Evolutionary conservation across 176 grass and related monocot genomes (phyloP), one percentile per base, ranked within the genome.

Genomic region (Triticum timopheevii): DNA sequence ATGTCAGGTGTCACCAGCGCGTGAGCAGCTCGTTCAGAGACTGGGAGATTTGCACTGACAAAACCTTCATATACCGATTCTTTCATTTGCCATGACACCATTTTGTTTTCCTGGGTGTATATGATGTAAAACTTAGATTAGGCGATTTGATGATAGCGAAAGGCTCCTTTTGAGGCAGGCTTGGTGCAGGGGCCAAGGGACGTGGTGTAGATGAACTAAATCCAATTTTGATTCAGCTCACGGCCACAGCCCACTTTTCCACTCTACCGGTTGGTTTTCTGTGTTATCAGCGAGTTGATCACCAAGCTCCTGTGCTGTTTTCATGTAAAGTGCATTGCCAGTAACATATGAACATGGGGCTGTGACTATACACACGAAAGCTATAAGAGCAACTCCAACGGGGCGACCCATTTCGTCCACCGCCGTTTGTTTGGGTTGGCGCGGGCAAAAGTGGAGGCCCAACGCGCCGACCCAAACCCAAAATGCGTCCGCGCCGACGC

Each of bases 1-100:
- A 94, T 95, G 89, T 95, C 96, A 25, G 96, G 96, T 75, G 90
- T 94, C 65, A 82, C 84, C 67, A 90, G 88, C 25, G 58, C 86
- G 23, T 98, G 83, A 93, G 30, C 36, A 62, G 81, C 47, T 68
- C 67, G 64, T 33, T 34, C 56, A 58, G 40, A 72, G 13, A 28
- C 47, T 56, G 16, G 19, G 76, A 49, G 20, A 39, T 61, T 44
- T 45, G 8, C 33, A 64, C 77, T 36, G 70, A 71, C 25, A 30
- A 30, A 33, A 85, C 7, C 50, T 73, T 80, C 36, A 58, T 19
- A 92, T 23, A 85, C 3, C 34, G 11, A 77, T 81, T 77, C 16
- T 85, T 78, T 62, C 16, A 23, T 33, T 81, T 13, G 71, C 54
- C 74, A 74, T 3, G 70, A 84, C 65, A 87, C 80, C n/a, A 19